These are phyloP conservation scores for Trypanosomatidae sp. DNA, from an alignment of 208 protist species.

Conservation along the genomic window DNA sequence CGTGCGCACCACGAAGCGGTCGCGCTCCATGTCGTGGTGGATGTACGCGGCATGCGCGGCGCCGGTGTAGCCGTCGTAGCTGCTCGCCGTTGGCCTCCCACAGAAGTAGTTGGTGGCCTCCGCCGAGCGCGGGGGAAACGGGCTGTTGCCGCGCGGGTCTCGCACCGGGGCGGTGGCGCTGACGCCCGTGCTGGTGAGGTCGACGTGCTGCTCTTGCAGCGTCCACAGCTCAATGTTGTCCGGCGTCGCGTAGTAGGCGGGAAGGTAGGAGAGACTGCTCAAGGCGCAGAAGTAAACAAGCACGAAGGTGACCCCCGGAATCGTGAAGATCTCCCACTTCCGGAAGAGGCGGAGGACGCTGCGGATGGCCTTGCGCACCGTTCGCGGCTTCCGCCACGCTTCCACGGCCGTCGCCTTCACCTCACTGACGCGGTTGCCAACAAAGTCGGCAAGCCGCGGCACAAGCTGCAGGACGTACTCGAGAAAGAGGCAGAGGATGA, in stretches of 20 bases:
- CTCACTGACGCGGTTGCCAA: not conserved
- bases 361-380: not conserved
- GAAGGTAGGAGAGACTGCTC: not conserved
- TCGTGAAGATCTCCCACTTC: constrained; percentile 14
- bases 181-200: constrained; percentile 5
- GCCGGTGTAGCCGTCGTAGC: constrained; percentile 22
- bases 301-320: constrained; percentile 8
- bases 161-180: constrained; percentile 8
- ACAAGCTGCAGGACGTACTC: constrained; percentile 13
- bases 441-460: not conserved
- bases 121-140: not conserved
- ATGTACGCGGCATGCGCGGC: constrained; percentile 17
- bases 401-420: not conserved
- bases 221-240: constrained; percentile 15
- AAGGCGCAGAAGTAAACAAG: constrained; percentile 5
- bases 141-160: constrained; percentile 19
- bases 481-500: not conserved
- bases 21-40: constrained; percentile 23
- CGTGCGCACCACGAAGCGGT: constrained; percentile 26
- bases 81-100: constrained; percentile 18
- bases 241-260: not conserved
- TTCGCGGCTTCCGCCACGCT: not conserved
- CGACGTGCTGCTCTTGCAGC: constrained; percentile 12
- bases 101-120: constrained; percentile 8
- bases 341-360: not conserved